Evolutionary conservation across 2,329 filamentous ascomycete species (phyloP), one percentile per base, ranked within the genome.

Genomic region (Fusarium pseudocircinatum): DNA sequence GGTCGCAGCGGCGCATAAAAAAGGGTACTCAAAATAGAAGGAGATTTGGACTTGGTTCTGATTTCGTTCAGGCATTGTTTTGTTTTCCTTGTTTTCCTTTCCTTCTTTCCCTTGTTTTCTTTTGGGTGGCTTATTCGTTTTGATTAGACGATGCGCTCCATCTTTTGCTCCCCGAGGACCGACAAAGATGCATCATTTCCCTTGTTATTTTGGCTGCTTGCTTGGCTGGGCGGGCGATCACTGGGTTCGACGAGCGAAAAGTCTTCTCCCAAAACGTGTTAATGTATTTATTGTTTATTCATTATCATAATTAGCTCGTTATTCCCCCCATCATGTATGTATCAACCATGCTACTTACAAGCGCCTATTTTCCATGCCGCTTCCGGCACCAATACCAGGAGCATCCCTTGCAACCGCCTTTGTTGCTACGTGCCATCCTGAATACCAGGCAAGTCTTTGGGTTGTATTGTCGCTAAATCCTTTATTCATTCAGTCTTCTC

Each of bases 71-170:
- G 42, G 32, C 22, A 59, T 42, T 44, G 8, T 22, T 53, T 47
- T 36, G 26, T 39, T 50, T 34, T 16, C 18, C 28, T 47, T 20
- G 36, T 5, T 43, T 30, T 47, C 9, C 50, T 47, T 40, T 28
- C n/a, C 10, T 24, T 56, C 44, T 18, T 44, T 12, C 40, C 47
- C 13, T 49, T 30, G 30, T 50, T 32, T 30, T 46, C n/a, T 9
- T 20, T 49, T 22, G 50, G 62, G 62, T 39, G 64, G 72, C 43
- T 53, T 61, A 60, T 39, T n/a, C 60, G 54, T 67, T 62, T 58
- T 59, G 62, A 64, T 42, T 73, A 73, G 69, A 75, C 69, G 63
- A 70, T 75, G 69, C 32, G 42, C 62, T 73, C 49, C 40, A 62
- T 73, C 57, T 59, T 63, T 60, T 49, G 60, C 50, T 60, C 66